These are phyloP conservation scores for Podospora bellae-mahoneyi DNA, from an alignment of 495 filamentous ascomycete species.

Conservation along the genomic window DNA sequence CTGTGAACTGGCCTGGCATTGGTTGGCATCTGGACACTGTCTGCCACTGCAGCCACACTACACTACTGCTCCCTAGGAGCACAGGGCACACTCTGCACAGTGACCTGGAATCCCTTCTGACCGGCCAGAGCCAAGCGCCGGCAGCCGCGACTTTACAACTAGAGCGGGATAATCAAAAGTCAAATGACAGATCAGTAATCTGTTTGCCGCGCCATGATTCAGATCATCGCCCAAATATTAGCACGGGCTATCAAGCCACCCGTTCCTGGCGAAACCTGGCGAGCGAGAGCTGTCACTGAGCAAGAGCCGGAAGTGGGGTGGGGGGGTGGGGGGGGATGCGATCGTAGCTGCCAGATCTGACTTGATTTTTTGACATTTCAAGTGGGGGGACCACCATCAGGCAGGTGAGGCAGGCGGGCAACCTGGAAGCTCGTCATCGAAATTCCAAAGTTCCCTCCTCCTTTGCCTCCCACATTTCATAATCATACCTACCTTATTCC, in stretches of 20 bases:
- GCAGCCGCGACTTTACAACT: neutral
- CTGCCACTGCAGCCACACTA: neutral
- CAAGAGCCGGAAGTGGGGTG: too few relatives aligned
- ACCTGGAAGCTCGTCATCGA: neutral
- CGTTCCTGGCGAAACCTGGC: neutral
- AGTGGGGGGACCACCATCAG: neutral
- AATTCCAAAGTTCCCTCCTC: neutral
- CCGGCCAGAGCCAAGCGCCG: neutral
- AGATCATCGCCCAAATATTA: neutral
- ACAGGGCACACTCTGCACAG: neutral
- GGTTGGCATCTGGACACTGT: neutral
- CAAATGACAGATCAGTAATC: slow-evolving; percentile 8
- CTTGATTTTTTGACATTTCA: neutral
- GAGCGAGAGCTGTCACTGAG: neutral
- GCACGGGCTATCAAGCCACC: neutral
- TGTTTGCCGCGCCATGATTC: neutral
- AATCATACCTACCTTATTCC: too few relatives aligned
- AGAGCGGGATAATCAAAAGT: neutral
- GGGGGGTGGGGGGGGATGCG: too few relatives aligned
- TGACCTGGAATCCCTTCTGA: neutral
- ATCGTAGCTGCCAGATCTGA: neutral
- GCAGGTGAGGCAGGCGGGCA: too few relatives aligned
- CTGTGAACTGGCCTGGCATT: neutral
- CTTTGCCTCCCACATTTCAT: neutral
- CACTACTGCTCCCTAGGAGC: neutral